Conservation (phyloP, 2,329 filamentous ascomycete species). For the Bimuria novae-zelandiae region DNA sequence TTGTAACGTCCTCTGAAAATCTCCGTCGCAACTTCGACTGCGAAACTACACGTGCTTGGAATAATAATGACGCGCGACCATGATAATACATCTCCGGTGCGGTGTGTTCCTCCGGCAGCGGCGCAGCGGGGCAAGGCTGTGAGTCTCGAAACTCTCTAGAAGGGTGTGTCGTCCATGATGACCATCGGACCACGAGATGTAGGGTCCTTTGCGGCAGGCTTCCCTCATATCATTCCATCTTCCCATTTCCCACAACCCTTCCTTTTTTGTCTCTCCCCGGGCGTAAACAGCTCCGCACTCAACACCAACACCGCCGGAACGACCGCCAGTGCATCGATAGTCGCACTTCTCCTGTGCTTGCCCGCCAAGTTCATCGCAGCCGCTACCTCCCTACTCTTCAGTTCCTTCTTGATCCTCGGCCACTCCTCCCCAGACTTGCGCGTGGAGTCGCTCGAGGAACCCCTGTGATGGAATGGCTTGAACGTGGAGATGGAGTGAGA, state of each 20-base stretch:
- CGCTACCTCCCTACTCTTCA: constrained; percentile 27
- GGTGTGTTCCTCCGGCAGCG: no score
- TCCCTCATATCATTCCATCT: constrained; percentile 25
- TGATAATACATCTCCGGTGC: no score
- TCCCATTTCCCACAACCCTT: constrained; percentile 27
- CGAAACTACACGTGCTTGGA: no score
- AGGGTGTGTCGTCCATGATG: no score
- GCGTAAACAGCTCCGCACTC: constrained; percentile 44
- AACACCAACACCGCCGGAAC: constrained; percentile 42
- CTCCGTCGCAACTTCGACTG: background rate
- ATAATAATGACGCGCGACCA: no score
- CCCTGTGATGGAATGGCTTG: constrained; percentile 27
- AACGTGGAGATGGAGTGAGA: constrained; percentile 31
- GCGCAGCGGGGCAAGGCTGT: no score
- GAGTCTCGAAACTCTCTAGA: no score
- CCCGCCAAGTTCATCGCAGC: constrained; percentile 32
- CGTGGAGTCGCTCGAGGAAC: constrained; percentile 21
- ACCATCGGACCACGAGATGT: no score
- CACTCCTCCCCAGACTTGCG: constrained; percentile 19
- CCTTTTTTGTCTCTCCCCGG: constrained; percentile 19
- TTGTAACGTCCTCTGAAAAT: background rate
- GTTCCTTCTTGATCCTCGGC: constrained; percentile 28
- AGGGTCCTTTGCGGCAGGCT: background rate
- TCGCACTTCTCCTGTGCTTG: constrained; percentile 26
- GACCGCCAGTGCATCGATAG: constrained; percentile 41